A percentile compares a stretch with the other conserved stretches of the same genome.
These are phyloP conservation scores for Bipolaris zeicola DNA, from an alignment of 2,329 filamentous ascomycete genomes.

Conservation along the genomic window DNA sequence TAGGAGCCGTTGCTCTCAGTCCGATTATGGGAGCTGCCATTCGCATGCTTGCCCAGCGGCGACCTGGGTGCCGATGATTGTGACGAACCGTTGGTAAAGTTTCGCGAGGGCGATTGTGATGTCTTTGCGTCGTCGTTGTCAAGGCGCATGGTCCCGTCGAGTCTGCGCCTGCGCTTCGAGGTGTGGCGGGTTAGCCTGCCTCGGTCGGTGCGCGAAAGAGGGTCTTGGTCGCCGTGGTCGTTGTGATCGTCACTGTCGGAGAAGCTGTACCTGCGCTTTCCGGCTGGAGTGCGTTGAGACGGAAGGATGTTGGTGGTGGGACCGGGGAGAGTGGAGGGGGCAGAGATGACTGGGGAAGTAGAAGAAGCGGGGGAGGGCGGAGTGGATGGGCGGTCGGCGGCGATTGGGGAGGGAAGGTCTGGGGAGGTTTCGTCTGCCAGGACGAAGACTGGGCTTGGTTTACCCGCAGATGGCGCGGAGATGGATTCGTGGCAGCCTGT, in stretches of 20 bases:
- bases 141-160: slow-evolving; percentile 51
- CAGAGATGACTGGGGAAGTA: slow-evolving; percentile 17
- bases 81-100: slow-evolving; percentile 49
- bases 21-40: slow-evolving; percentile 49
- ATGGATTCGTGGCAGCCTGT: slow-evolving; percentile 28
- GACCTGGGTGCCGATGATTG: slow-evolving; percentile 41
- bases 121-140: slow-evolving; percentile 51
- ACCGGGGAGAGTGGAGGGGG: slow-evolving; percentile 25
- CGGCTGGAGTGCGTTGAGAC: slow-evolving; percentile 20
- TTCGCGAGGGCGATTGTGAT: slow-evolving; percentile 45
- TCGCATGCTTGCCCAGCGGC: slow-evolving; percentile 45
- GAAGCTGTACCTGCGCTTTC: slow-evolving; percentile 44
- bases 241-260: slow-evolving; percentile 40
- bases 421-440: slow-evolving; percentile 73
- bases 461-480: slow-evolving; percentile 43
- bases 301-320: slow-evolving; percentile 21
- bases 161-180: slow-evolving; percentile 52
- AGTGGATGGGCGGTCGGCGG: slow-evolving; percentile 69
- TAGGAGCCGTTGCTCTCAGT: slow-evolving; percentile 53
- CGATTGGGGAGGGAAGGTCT: slow-evolving; percentile 64
- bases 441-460: slow-evolving; percentile 57
- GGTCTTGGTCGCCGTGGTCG: slow-evolving; percentile 22
- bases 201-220: slow-evolving; percentile 23
- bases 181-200: slow-evolving; percentile 44
- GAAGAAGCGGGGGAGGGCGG: slow-evolving; percentile 17